Evolutionary conservation across 2,329 filamentous ascomycete genomes (phyloP).

Genomic region (Penicillium sp.): DNA sequence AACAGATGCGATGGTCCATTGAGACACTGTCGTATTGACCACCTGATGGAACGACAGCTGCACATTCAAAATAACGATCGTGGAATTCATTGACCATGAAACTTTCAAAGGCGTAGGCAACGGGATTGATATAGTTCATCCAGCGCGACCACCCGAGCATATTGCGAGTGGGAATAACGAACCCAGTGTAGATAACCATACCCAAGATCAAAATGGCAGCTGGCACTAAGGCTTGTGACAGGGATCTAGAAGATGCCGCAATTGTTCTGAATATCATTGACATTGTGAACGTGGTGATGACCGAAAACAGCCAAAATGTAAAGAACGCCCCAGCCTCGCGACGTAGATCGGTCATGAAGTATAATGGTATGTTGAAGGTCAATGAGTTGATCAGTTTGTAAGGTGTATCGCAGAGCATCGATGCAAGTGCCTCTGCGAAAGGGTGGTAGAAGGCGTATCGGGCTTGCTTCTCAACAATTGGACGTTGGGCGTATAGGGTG

Average conservation of each 20-base stretch:
- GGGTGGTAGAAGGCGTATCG: slow-evolving; percentile 85
- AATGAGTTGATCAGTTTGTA: slow-evolving; percentile 69
- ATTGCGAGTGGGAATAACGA: slow-evolving; percentile 42
- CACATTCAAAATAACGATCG: not conserved
- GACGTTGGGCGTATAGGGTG: slow-evolving; percentile 76
- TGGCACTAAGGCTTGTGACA: slow-evolving; percentile 50
- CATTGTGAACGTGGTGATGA: slow-evolving; percentile 66
- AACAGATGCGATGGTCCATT: not conserved
- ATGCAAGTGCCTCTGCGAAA: slow-evolving; percentile 75
- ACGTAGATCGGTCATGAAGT: slow-evolving; percentile 78
- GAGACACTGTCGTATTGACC: not conserved
- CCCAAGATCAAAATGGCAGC: slow-evolving; percentile 43
- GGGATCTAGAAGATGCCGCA: slow-evolving; percentile 62
- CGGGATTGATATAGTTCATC: slow-evolving; percentile 72
- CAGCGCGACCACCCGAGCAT: slow-evolving; percentile 75
- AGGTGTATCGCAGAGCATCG: slow-evolving; percentile 77
- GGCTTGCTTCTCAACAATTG: slow-evolving; percentile 82
- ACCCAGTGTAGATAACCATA: slow-evolving; percentile 44
- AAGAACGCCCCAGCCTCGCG: slow-evolving; percentile 70
- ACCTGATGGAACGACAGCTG: not conserved
- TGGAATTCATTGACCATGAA: not conserved
- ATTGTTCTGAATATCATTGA: slow-evolving; percentile 80
- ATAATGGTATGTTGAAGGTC: slow-evolving; percentile 68
- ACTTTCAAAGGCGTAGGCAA: slow-evolving; percentile 51
- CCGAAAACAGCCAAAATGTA: slow-evolving; percentile 70